phyloP scores from a whole-genome alignment of 257 asterid species.

The Lithospermum erythrorhizon region DNA sequence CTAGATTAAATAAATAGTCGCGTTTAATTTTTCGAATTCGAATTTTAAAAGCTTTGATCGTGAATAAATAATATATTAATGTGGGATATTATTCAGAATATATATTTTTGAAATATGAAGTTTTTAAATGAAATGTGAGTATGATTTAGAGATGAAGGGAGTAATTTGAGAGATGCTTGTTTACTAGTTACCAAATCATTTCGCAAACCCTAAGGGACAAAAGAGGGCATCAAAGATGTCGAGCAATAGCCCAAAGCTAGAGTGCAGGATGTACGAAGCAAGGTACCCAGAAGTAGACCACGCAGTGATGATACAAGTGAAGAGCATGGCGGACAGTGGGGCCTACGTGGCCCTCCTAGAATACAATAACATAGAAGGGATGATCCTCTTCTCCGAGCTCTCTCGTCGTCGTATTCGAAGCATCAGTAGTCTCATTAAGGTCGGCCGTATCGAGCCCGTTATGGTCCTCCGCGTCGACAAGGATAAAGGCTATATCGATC shows the following conservation, averaged over 20 bases:
- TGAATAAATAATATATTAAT: no score
- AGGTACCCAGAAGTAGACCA: slow-evolving; percentile 87
- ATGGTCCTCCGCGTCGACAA: slow-evolving; percentile 96
- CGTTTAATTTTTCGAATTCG: no score
- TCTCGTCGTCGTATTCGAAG: slow-evolving; percentile 97
- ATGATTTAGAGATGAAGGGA: no score
- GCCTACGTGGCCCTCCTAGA: slow-evolving; percentile 87
- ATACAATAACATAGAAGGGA: slow-evolving; percentile 93
- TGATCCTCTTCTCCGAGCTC: slow-evolving; percentile 92
- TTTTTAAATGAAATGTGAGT: no score
- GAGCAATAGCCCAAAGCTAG: slow-evolving; percentile 37
- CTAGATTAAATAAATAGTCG: no score
- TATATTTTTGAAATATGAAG: no score
- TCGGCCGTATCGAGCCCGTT: slow-evolving; percentile 90
- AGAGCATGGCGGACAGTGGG: slow-evolving; percentile 97
- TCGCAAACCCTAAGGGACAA: no score
- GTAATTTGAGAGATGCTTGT: no score
- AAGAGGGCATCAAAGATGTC: no score
- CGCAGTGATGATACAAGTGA: slow-evolving; percentile 93
- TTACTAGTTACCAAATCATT: no score
- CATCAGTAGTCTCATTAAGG: slow-evolving; percentile 81
- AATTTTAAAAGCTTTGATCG: no score
- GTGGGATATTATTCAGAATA: no score
- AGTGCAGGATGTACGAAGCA: slow-evolving; percentile 98
- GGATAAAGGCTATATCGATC: slow-evolving; percentile 93